Evolutionary conservation across 192 early-diverging fungal genomes (phyloP).

Genomic region (Helicostylum pulchrum): DNA sequence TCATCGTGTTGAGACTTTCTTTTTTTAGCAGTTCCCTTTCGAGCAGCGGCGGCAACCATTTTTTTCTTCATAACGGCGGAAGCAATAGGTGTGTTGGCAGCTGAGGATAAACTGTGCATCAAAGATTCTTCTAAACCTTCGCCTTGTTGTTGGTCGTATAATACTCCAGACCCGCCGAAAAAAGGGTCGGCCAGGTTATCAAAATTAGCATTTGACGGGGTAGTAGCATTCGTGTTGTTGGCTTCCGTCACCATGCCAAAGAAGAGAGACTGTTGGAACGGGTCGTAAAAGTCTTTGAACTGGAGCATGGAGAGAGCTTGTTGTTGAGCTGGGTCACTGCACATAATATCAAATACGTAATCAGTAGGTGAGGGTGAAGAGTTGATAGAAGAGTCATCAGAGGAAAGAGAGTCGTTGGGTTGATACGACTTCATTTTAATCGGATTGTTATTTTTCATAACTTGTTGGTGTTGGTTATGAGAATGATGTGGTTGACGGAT

Average conservation of each 20-base stretch:
- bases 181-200: no score
- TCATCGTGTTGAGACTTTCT: no score
- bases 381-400: slow-evolving; percentile 34
- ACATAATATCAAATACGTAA: slow-evolving; percentile 39
- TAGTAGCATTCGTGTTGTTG: not conserved
- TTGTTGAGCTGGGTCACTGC: slow-evolving; percentile 23
- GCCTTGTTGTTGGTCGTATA: not conserved
- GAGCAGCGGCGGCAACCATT: no score
- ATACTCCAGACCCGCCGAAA: no score
- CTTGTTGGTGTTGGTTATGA: not conserved
- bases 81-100: not conserved
- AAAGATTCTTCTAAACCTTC: no score
- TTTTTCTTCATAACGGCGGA: not conserved
- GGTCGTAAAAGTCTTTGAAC: slow-evolving; percentile 22
- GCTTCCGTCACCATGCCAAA: slow-evolving; percentile 10
- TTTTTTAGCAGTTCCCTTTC: no score
- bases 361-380: slow-evolving; percentile 35
- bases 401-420: slow-evolving; percentile 29
- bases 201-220: not conserved
- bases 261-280: slow-evolving; percentile 14
- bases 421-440: slow-evolving; percentile 22
- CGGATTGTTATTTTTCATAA: not conserved
- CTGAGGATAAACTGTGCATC: not conserved
- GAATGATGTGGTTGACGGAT: not conserved
- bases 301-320: slow-evolving; percentile 20